phyloP scores from a whole-genome alignment of 108 stramenopile genomes.

The Cyclotella sp. region DNA sequence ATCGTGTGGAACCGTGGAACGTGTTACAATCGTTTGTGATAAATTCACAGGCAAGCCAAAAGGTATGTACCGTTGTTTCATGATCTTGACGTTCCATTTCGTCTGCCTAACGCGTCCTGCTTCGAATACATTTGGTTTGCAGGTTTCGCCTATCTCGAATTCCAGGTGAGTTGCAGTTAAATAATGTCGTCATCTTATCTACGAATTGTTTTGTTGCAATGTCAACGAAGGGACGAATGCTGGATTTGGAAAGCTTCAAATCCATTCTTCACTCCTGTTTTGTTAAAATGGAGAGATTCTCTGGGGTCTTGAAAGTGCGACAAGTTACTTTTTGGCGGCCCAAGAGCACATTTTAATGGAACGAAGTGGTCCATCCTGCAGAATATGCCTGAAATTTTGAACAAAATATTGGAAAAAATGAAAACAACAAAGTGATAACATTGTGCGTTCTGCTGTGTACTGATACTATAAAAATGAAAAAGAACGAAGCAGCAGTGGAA shows the following conservation, averaged over 20 bases:
- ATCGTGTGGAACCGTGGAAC: constrained; percentile 94
- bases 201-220: too few species aligned
- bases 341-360: not conserved
- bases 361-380: not conserved
- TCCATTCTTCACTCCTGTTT: too few species aligned
- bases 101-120: constrained; percentile 9
- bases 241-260: too few species aligned
- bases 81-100: constrained; percentile 10
- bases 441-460: constrained; percentile 37
- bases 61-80: constrained; percentile 48
- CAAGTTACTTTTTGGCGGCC: not conserved
- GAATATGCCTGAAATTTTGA: not conserved
- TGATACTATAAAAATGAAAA: constrained; percentile 27
- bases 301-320: not conserved
- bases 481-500: constrained; percentile 89
- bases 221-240: too few species aligned
- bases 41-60: constrained; percentile 94
- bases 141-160: constrained; percentile 86
- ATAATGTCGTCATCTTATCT: not conserved
- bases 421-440: constrained; percentile 28
- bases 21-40: constrained; percentile 99
- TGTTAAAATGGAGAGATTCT: not conserved
- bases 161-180: constrained; percentile 63
- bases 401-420: not conserved
- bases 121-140: not conserved